These are phyloP conservation scores for Grosmannia serpens DNA, from an alignment of 2,329 filamentous ascomycete species.

Conservation along the genomic window DNA sequence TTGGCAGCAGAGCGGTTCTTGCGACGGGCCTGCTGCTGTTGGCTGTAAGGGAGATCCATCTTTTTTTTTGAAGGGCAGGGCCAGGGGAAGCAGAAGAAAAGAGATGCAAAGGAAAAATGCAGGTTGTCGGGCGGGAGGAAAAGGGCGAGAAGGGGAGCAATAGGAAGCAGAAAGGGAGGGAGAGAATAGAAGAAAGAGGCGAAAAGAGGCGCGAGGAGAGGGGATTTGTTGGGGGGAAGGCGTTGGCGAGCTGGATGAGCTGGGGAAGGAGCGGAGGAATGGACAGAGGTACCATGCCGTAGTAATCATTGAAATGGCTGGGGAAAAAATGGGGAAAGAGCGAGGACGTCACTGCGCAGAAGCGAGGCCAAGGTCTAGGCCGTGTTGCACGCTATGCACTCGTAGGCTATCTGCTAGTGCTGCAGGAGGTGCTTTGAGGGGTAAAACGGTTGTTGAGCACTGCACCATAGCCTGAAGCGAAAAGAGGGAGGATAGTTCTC, in stretches of 20 bases:
- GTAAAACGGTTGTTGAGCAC: too few relatives aligned
- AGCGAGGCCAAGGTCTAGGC: too few relatives aligned
- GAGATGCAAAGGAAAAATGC: neutral
- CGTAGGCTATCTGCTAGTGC: too few relatives aligned
- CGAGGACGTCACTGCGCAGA: neutral
- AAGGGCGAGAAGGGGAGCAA: neutral
- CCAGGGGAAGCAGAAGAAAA: neutral
- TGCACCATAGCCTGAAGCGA: too few relatives aligned
- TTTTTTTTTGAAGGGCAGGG: neutral
- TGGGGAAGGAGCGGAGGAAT: neutral
- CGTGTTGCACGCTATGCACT: too few relatives aligned
- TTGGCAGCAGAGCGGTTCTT: constrained; percentile 48
- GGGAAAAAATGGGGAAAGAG: neutral
- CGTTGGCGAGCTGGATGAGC: neutral
- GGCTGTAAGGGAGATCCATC: constrained; percentile 52
- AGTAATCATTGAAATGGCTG: neutral
- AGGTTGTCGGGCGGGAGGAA: too few relatives aligned
- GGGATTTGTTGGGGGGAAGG: neutral
- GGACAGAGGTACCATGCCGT: neutral
- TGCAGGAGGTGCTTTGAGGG: too few relatives aligned
- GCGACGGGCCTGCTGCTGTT: constrained; percentile 44
- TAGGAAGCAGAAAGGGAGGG: too few relatives aligned
- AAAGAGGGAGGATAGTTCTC: too few relatives aligned
- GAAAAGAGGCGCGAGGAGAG: neutral
- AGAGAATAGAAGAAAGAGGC: neutral